These are phyloP conservation scores for Paraglomus brasilianum DNA, from an alignment of 192 early-diverging fungal genomes.

Conservation along the genomic window DNA sequence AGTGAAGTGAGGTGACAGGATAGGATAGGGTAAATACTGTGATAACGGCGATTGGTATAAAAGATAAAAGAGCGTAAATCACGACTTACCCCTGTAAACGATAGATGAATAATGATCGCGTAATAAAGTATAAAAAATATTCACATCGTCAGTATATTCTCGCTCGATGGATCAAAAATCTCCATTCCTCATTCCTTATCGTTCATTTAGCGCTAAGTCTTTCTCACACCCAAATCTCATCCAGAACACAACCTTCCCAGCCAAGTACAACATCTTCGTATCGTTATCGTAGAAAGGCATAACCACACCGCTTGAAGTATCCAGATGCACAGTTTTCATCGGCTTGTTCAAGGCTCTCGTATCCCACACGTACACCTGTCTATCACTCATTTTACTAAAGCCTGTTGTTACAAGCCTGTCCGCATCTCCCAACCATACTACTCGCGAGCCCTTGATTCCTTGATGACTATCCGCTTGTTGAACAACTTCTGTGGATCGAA, in stretches of 20 bases:
- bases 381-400: slow-evolving; percentile 89
- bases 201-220: too few species aligned
- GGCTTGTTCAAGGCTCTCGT: slow-evolving; percentile 64
- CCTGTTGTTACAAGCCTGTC: slow-evolving; percentile 88
- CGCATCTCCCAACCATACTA: slow-evolving; percentile 82
- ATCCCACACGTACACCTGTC: slow-evolving; percentile 95
- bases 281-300: slow-evolving; percentile 97
- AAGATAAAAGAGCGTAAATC: background rate
- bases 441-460: slow-evolving; percentile 96
- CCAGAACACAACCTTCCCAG: slow-evolving; percentile 71
- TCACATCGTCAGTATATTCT: too few species aligned
- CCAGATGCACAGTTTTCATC: slow-evolving; percentile 73
- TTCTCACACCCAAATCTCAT: too few species aligned
- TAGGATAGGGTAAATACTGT: too few species aligned
- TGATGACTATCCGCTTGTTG: slow-evolving; percentile 82
- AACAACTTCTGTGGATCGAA: slow-evolving; percentile 80
- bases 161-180: too few species aligned
- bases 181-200: too few species aligned
- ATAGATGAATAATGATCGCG: background rate
- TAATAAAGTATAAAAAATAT: too few species aligned
- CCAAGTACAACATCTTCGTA: slow-evolving; percentile 89
- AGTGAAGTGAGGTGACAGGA: too few species aligned
- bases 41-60: background rate
- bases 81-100: background rate
- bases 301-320: slow-evolving; percentile 91